Evolutionary conservation across 352 stramenopile species (phyloP).

Genomic region (Globisporangium rhizosaccharum): DNA sequence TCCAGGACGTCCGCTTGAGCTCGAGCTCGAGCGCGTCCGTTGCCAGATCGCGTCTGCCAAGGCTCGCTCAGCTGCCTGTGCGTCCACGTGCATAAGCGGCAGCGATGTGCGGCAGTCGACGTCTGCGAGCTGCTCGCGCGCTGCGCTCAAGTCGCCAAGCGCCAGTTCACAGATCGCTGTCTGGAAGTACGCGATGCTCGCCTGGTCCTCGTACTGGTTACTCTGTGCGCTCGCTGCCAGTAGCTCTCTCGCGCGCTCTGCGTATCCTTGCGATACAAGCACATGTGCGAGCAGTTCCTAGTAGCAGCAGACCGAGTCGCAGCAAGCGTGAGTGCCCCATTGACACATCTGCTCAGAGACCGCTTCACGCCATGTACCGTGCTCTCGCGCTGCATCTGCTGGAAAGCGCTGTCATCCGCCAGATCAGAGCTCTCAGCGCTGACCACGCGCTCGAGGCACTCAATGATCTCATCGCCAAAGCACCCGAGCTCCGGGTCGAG

Average conservation of each 20-base stretch:
- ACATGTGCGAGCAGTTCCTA: slow-evolving; percentile 50
- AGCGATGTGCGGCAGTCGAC: slow-evolving; percentile 10
- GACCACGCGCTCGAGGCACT: slow-evolving; percentile 29
- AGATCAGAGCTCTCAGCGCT: slow-evolving; percentile 1
- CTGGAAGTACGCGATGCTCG: slow-evolving; percentile 24
- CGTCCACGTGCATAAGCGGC: slow-evolving; percentile 11
- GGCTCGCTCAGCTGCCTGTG: slow-evolving; percentile 1
- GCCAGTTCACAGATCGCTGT: slow-evolving; percentile 26
- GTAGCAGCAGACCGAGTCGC: not conserved
- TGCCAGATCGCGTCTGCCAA: not conserved
- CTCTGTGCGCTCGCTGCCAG: not conserved
- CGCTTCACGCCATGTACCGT: slow-evolving; percentile 11
- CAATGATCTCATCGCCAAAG: slow-evolving; percentile 18
- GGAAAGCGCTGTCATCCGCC: slow-evolving; percentile 15
- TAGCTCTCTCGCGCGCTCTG: slow-evolving; percentile 14
- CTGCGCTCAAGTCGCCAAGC: slow-evolving; percentile 8
- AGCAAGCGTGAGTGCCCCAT: not conserved
- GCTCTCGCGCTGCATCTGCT: slow-evolving; percentile 21
- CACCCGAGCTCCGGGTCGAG: slow-evolving; percentile 22
- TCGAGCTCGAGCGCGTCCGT: not conserved
- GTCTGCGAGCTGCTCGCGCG: slow-evolving; percentile 2
- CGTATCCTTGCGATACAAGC: slow-evolving; percentile 17
- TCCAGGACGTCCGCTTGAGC: not conserved
- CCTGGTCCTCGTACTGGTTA: slow-evolving; percentile 16
- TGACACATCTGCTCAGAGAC: not conserved